Conservation (phyloP, 192 early-diverging fungal genomes). For the Fimicolochytrium jonesii region DNA sequence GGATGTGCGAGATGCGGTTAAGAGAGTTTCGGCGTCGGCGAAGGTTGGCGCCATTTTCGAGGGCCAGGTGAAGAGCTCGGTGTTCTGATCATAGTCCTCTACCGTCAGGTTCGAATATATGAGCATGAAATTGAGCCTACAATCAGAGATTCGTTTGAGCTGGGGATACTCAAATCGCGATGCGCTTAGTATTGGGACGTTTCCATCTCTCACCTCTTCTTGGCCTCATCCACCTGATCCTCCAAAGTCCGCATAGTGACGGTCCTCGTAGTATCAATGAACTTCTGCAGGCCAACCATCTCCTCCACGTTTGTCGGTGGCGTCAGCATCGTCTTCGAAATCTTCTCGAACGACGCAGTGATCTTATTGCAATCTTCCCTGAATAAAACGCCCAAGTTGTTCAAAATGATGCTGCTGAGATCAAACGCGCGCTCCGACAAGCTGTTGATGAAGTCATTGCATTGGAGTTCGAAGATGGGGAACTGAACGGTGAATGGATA, state of each 20-base stretch:
- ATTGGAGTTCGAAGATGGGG: constrained; percentile 50
- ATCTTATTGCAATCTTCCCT: constrained; percentile 28
- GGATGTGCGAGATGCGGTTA: constrained; percentile 33
- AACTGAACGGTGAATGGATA: constrained; percentile 53
- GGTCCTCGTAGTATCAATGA: constrained; percentile 41
- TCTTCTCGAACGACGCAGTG: constrained; percentile 45
- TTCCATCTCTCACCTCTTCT: constrained; percentile 55
- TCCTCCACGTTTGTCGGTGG: constrained; percentile 53
- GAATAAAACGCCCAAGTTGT: constrained; percentile 31
- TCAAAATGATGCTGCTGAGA: constrained; percentile 42
- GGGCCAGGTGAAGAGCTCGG: constrained; percentile 54
- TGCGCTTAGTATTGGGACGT: too few species aligned
- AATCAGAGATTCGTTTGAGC: too few species aligned
- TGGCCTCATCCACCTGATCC: constrained; percentile 54
- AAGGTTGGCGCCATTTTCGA: constrained; percentile 49
- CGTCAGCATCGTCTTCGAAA: constrained; percentile 39
- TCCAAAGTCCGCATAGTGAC: constrained; percentile 43
- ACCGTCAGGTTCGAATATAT: constrained; percentile 48
- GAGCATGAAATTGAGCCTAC: constrained; percentile 58
- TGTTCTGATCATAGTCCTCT: constrained; percentile 60
- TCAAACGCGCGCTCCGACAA: constrained; percentile 44
- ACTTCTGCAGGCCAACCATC: constrained; percentile 58
- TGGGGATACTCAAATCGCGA: too few species aligned
- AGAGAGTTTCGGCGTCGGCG: constrained; percentile 44
- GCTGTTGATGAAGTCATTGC: constrained; percentile 46